These are phyloP conservation scores for Aspergillus alliaceus DNA, from an alignment of 2,329 filamentous ascomycete genomes.

Conservation along the genomic window DNA sequence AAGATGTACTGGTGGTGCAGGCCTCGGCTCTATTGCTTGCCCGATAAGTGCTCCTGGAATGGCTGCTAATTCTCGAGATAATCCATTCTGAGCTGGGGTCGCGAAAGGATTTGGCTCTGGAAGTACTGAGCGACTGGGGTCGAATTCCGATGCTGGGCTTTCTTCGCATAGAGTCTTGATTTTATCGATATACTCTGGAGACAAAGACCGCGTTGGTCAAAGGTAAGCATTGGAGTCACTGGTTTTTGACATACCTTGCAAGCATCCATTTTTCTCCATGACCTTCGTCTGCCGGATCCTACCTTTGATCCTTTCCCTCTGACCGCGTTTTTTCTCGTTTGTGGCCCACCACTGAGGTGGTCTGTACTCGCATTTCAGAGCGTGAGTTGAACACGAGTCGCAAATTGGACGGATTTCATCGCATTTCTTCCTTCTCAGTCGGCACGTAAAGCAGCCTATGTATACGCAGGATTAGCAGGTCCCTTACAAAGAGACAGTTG, in stretches of 20 bases:
- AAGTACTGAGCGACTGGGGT: conserved; percentile 1
- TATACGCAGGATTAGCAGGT: background rate
- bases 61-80: background rate
- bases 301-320: conserved; percentile 93
- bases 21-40: background rate
- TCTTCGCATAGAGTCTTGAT: conserved; percentile 5
- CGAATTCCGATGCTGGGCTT: background rate
- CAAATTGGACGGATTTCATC: conserved; percentile 64
- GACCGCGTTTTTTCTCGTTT: conserved; percentile 74
- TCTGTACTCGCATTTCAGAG: conserved; percentile 90
- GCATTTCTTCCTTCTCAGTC: conserved; percentile 67
- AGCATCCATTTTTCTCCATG: conserved; percentile 71
- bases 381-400: conserved; percentile 66
- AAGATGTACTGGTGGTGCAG: background rate
- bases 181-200: conserved; percentile 14
- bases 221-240: background rate
- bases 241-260: conserved; percentile 32
- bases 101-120: background rate
- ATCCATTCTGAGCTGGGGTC: background rate
- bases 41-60: background rate
- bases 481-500: background rate
- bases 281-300: conserved; percentile 96
- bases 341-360: conserved; percentile 95
- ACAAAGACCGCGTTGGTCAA: background rate
- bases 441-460: conserved; percentile 65